Percentiles rank a stretch among this genome's conserved stretches.
These are phyloP conservation scores for Aschersonia sp. DNA, from an alignment of 2,329 filamentous ascomycete species.

Conservation along the genomic window DNA sequence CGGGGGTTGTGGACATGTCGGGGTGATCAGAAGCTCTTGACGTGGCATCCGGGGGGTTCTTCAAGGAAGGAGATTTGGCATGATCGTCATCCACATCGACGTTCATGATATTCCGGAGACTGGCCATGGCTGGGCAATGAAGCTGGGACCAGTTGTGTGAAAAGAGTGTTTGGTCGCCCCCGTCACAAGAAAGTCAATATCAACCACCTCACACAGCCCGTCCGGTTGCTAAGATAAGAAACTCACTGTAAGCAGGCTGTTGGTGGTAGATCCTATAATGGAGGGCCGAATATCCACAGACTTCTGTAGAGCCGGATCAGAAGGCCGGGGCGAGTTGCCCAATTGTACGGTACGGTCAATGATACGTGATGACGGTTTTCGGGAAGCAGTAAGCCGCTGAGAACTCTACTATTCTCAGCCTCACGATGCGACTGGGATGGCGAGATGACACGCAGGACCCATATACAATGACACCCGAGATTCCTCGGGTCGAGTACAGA, in stretches of 20 bases:
- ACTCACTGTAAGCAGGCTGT: conserved; percentile 3
- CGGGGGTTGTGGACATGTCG: conserved; percentile 18
- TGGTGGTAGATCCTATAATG: conserved; percentile 2
- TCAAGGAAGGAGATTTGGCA: conserved; percentile 25
- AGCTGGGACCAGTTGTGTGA: conserved; percentile 18
- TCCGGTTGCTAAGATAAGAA: conserved; percentile 11
- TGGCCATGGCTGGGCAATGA: conserved; percentile 32
- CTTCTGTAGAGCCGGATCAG: background rate
- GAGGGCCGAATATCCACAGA: background rate
- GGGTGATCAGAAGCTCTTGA: conserved; percentile 16
- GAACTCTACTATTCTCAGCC: conserved; percentile 6
- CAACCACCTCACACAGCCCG: conserved; percentile 24
- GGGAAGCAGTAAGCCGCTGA: background rate
- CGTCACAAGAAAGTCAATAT: conserved; percentile 2
- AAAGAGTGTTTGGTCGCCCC: conserved; percentile 1
- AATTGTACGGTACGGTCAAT: background rate
- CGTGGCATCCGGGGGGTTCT: conserved; percentile 27
- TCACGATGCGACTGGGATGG: conserved; percentile 7
- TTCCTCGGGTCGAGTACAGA: conserved; percentile 1
- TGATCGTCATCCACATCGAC: conserved; percentile 35
- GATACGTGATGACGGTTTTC: conserved; percentile 2
- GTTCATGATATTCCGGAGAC: conserved; percentile 43
- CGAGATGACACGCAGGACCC: conserved; percentile 8
- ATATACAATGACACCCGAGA: conserved; percentile 10
- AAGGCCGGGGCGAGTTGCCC: conserved; percentile 5